A percentile compares a stretch with the other conserved stretches of the same genome.
Conservation (phyloP, 2,329 filamentous ascomycete genomes). For the Mariannaea sp. region DNA sequence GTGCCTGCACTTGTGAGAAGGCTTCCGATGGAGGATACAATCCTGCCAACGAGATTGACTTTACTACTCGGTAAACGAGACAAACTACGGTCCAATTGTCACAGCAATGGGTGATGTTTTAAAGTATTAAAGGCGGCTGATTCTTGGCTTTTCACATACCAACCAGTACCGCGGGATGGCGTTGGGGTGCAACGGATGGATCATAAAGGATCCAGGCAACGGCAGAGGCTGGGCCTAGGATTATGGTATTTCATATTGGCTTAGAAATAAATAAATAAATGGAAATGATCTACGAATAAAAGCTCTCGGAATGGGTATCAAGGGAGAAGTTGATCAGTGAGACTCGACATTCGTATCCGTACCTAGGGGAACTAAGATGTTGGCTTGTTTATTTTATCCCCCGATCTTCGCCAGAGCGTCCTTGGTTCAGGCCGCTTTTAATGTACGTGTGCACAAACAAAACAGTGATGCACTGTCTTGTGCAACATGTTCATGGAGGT, state of each 20-base stretch:
- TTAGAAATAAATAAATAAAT: neutral
- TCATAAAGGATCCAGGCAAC: neutral
- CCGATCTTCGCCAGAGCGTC: no score
- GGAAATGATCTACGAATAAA: neutral
- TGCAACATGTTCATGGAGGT: neutral
- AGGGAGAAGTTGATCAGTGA: no score
- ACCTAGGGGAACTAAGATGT: no score
- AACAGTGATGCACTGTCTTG: no score
- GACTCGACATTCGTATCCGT: no score
- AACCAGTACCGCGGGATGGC: constrained; percentile 18
- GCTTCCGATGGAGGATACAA: constrained; percentile 65
- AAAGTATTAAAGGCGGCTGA: no score
- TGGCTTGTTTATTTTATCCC: no score
- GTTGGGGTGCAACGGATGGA: constrained; percentile 24
- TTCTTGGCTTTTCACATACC: no score
- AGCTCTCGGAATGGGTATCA: no score
- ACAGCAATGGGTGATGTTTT: neutral
- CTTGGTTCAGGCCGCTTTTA: no score
- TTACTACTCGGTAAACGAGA: constrained; percentile 64
- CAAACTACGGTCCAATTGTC: neutral
- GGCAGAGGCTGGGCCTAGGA: neutral
- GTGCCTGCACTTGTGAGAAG: constrained; percentile 84
- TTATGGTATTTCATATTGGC: no score
- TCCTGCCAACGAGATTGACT: constrained; percentile 77
- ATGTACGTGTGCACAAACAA: no score